phyloP scores from a whole-genome alignment of 2,329 filamentous ascomycete species.

The Botrytis aclada region DNA sequence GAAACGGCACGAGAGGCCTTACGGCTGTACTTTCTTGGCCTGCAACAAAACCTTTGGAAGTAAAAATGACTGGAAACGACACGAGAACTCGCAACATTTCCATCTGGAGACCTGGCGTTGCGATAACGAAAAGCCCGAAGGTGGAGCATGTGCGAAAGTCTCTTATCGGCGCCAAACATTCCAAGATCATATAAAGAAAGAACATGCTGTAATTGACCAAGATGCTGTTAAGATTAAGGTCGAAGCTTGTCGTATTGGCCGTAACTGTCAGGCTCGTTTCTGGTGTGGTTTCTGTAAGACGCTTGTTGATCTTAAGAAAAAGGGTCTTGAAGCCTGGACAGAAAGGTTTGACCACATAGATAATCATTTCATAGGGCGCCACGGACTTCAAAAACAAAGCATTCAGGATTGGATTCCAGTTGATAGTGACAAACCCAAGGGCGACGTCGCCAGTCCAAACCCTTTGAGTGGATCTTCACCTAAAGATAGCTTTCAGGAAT shows the following conservation, averaged over 20 bases:
- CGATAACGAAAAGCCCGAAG: conserved; percentile 40
- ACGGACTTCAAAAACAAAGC: conserved; percentile 38
- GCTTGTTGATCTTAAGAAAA: conserved; percentile 48
- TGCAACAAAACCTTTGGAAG: conserved; percentile 80
- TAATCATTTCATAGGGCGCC: conserved; percentile 59
- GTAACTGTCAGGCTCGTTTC: conserved; percentile 63
- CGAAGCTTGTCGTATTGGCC: conserved; percentile 57
- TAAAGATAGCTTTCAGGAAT: conserved; percentile 1
- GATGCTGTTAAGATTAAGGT: conserved; percentile 43
- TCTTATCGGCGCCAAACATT: conserved; percentile 60
- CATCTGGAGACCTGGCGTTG: conserved; percentile 73
- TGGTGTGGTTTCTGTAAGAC: conserved; percentile 83
- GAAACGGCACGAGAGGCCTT: conserved; percentile 78
- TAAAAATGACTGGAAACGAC: conserved; percentile 92
- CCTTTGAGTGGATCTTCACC: conserved; percentile 8
- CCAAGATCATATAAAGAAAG: conserved; percentile 53
- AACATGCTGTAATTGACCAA: conserved; percentile 36
- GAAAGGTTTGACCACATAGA: conserved; percentile 74
- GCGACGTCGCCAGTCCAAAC: conserved; percentile 15
- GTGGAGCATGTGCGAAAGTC: conserved; percentile 52
- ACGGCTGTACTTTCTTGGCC: conserved; percentile 69
- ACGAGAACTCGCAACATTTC: conserved; percentile 78
- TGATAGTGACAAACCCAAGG: conserved; percentile 29
- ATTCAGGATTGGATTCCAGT: conserved; percentile 55
- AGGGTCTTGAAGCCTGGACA: conserved; percentile 55